Base-by-base conservation (phyloP, 352 stramenopile species). In the Phytophthora meadii region DNA sequence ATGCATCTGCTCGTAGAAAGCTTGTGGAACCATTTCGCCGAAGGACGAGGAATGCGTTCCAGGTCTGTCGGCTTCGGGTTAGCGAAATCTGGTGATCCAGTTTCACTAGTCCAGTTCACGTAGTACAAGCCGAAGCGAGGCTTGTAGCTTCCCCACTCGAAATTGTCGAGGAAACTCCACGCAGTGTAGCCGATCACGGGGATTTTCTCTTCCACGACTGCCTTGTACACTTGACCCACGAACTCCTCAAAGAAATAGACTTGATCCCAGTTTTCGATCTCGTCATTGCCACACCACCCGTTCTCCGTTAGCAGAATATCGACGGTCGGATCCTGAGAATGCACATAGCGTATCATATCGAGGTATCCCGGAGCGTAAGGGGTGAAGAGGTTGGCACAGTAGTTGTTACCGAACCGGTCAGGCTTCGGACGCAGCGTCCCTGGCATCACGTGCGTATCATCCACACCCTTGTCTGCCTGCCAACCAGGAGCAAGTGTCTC, bases 111-210 rank as follows among this genome's bases (percentile, higher is more conserved):
- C 63, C 72, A 90, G 48, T 90, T 80, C 44, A 90, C 76, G 65
- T 85, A 84, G 65, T 82, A 87, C 30, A 90, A 56, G 3, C 81
- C 81, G 54, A 88, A 90, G 44, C 81, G 78, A 42, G 74, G 68
- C 19, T 77, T 68, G 51, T 76, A 85, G 27, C 71, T 61, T 6
- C 77, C 77, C 58, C 77, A 85, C 52, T 75, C 78, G 17, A 75
- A 79, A 48, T 85, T 85, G 47, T 85, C 73, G 2, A 75, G 42
- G 30, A 85, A 76, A 3, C 42, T 65, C 68, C 68, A 76, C 11
- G 68, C 68, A n/a, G 68, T 76, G 58, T 73, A 76, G 0, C 68
- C 68, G 34, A 76, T 76, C 9, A 76, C 48, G 0, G 68, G 68
- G 25, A 76, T 72, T n/a, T 76, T 63, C 46, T 76, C 63, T 37